Conservation (phyloP, 2,329 filamentous ascomycete species). For the Knoxdaviesia proteae region DNA sequence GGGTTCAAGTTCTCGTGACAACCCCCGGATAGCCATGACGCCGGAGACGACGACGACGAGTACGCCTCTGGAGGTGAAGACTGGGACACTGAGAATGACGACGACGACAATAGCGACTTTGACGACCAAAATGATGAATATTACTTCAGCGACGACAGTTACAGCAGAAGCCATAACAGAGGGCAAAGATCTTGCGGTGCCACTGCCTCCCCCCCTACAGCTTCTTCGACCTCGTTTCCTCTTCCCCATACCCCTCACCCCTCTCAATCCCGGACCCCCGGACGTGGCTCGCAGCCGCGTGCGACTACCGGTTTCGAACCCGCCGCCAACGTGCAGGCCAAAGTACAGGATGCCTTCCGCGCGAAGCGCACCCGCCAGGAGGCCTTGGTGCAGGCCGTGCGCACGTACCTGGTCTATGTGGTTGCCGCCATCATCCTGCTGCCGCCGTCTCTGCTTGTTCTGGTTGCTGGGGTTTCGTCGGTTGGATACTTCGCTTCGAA, state of each 20-base stretch:
- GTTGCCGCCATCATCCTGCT: constrained; percentile 25
- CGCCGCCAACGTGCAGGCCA: not conserved
- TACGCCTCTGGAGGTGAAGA: constrained; percentile 12
- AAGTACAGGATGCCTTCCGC: constrained; percentile 7
- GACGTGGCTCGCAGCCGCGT: too few species aligned
- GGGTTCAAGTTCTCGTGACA: constrained; percentile 33
- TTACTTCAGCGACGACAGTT: too few species aligned
- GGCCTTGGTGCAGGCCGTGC: constrained; percentile 18
- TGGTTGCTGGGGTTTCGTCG: constrained; percentile 10
- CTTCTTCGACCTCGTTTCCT: too few species aligned
- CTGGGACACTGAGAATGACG: constrained; percentile 10
- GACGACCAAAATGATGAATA: too few species aligned
- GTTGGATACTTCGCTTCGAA: not conserved
- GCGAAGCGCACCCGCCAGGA: constrained; percentile 13
- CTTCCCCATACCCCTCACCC: too few species aligned
- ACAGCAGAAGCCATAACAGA: too few species aligned
- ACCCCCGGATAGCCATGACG: constrained; percentile 3
- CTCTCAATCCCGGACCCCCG: too few species aligned
- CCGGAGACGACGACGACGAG: constrained; percentile 15
- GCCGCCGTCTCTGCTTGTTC: constrained; percentile 18
- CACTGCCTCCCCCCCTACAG: too few species aligned
- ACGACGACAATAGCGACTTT: constrained; percentile 7
- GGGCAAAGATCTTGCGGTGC: too few species aligned
- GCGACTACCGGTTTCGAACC: too few species aligned
- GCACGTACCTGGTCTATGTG: constrained; percentile 19